phyloP scores from a whole-genome alignment of 2,329 filamentous ascomycete species.

The Colletotrichum camelliae region DNA sequence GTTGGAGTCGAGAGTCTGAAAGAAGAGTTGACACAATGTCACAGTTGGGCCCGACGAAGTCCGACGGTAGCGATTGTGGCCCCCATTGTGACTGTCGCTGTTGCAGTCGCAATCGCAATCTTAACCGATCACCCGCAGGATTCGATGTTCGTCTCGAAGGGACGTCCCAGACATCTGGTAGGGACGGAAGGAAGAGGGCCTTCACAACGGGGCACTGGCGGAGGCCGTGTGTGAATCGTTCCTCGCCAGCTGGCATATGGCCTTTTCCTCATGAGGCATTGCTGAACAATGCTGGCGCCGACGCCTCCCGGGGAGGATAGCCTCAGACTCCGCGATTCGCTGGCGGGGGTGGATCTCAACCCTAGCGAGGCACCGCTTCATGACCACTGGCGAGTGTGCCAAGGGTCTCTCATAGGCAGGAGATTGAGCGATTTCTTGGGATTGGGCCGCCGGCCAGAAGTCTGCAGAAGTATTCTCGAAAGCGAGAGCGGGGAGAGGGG shows the following conservation, averaged over 20 bases:
- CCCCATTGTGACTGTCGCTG: not conserved
- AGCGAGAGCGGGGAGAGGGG: not conserved
- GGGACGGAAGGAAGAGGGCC: not conserved
- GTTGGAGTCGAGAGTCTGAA: not conserved
- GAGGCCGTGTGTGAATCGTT: not conserved
- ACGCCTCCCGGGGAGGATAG: not conserved
- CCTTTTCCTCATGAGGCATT: not conserved
- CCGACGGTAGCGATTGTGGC: not conserved
- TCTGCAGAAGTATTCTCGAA: not conserved
- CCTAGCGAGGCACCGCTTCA: constrained; percentile 15
- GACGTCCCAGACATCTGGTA: not conserved
- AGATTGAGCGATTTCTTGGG: constrained; percentile 32
- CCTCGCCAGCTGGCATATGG: not conserved
- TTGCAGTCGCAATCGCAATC: not conserved
- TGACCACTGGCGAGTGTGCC: not conserved
- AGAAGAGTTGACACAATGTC: not conserved
- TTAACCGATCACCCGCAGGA: not conserved
- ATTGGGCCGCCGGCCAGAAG: constrained; percentile 28
- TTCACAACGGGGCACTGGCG: not conserved
- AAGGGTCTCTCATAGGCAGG: constrained; percentile 32
- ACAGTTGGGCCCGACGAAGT: constrained; percentile 1
- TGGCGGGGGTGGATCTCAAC: constrained; percentile 16
- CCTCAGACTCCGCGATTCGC: constrained; percentile 31
- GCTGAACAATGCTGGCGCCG: not conserved
- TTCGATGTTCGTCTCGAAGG: not conserved